Evolutionary conservation across 2,329 filamentous ascomycete species (phyloP).

Genomic region (Monosporascus sp.): DNA sequence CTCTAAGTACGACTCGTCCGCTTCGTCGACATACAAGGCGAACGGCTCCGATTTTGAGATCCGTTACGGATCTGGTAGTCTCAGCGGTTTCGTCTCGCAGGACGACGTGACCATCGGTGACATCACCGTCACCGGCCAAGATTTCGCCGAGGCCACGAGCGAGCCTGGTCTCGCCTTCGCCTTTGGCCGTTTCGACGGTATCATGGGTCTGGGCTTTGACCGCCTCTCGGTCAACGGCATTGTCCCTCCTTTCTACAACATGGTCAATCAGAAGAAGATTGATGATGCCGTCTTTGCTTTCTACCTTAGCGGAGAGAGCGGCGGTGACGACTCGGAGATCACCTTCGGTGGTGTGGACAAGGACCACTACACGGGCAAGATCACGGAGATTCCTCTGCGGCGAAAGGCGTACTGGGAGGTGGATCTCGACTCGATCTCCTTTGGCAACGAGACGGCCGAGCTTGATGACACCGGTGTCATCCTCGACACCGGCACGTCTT

Average conservation of each 20-base stretch:
- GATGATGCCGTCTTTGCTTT: constrained; percentile 95
- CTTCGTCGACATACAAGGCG: constrained; percentile 86
- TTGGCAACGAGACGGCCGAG: constrained; percentile 80
- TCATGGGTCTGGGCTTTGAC: constrained; percentile 90
- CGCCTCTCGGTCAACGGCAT: constrained; percentile 97
- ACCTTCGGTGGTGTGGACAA: constrained; percentile 87
- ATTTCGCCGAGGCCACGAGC: constrained; percentile 92
- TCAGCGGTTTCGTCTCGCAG: constrained; percentile 90
- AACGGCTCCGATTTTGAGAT: constrained; percentile 94
- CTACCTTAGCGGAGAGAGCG: constrained; percentile 76
- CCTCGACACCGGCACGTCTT: constrained; percentile 95
- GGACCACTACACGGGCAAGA: constrained; percentile 74
- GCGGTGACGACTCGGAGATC: constrained; percentile 72
- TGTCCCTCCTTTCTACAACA: constrained; percentile 91
- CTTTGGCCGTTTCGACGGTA: constrained; percentile 96
- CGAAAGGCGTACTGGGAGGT: constrained; percentile 99
- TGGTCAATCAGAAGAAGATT: constrained; percentile 83
- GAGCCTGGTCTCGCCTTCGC: constrained; percentile 97
- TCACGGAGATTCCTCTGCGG: constrained; percentile 89
- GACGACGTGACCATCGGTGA: constrained; percentile 86
- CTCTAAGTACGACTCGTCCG: constrained; percentile 88
- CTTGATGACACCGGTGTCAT: constrained; percentile 94
- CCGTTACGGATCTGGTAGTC: constrained; percentile 87
- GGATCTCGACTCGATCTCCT: constrained; percentile 85
- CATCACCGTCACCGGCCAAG: constrained; percentile 78